Base-by-base conservation (phyloP, 225 moss, liverwort and hornwort species). In the Polytrichum formosum region DNA sequence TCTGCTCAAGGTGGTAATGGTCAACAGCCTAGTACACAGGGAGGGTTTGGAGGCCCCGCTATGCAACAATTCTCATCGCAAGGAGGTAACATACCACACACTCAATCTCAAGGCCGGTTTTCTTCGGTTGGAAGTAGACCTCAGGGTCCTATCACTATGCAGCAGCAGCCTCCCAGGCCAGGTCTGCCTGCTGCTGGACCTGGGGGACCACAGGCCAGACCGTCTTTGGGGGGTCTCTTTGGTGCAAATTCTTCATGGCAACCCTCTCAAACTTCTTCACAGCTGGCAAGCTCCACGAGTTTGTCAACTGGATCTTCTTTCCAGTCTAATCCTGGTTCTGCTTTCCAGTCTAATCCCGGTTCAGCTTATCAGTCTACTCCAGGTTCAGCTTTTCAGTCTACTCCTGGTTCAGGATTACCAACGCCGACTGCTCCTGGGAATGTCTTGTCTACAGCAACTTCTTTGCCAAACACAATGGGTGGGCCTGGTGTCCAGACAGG, bases 1-100 rank as follows among this genome's bases (percentile, higher is more conserved):
- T 28, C 75, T 26, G 62, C 79, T 13, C 83, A 74, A 68, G 72
- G 74, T 78, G 84, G 37, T 64, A 73, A 73, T 46, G 46, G 56
- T 21, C 76, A 76, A 71, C 83, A 77, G 60, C 53, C 71, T 37
- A 65, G 74, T 64, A 59, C 76, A 27, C 76, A 76, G 56, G 81
- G 79, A 64, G 74, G 60, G 67, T 69, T 55, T 73, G 70, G 83
- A 71, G 67, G 75, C 55, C 61, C 75, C 76, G 26, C 53, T 73
- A 31, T 71, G 55, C 73, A 77, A 76, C 84, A 80, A 68, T 72
- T 84, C 61, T 74, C 86, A 63, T 85, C 94, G 67, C 76, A 76
- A 64, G 63, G 86, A 65, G 73, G 64, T 66, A 71, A 68, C 19
- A 55, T 81, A 65, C 65, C 79, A 65, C 73, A 64, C 20, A 58